Evolutionary conservation across 768 basidiomycete species (phyloP), one percentile per base, ranked within the genome.

Genomic region (Hericium rajendrae): DNA sequence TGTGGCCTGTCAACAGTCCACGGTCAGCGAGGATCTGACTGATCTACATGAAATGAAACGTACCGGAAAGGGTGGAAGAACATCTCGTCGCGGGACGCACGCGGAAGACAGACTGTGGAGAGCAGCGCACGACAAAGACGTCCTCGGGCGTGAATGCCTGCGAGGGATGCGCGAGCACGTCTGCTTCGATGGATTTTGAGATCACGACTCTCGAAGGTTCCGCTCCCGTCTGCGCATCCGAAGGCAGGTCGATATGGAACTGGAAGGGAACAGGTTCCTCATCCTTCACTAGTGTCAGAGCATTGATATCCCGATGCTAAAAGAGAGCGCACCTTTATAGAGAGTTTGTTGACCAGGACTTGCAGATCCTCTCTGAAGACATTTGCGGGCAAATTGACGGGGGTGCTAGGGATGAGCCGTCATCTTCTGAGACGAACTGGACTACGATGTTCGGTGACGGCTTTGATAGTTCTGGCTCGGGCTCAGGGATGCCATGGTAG

Each of bases 41-140:
- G 49, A n/a, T 9, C 2, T 11, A 28, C 12, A 26, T 38, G 57
- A 53, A 53, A 55, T 51, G 37, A 24, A 46, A 70, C 77, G 56
- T 65, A 86, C 91, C 93, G 59, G 87, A 86, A 32, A 97, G 76
- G 9, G 93, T 95, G 3, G 91, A 90, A 16, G 92, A 95, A 69
- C 95, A 99, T 64, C 97, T 74, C 32, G 93, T 94, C 11, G 97
- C 93, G 22, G 92, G 91, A 62, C 94, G 78, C 26, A 99, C 94
- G 58, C 85, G 83, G 72, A 97, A 99, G 4, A 98, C 88, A 48
- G 94, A 91, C 70, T 99, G 94, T 9, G 95, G 95, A 26, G 94
- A 85, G 70, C 95, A 98, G 63, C 86, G 82, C 24, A 98, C 79
- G 53, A 89, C 77, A 57, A 98, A 83, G 10, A 94, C 79, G 66